A percentile compares a stretch with the other conserved stretches of the same genome.
Conservation (phyloP, 1,139 yeast species). For the Scheffersomyces stambukii region DNA sequence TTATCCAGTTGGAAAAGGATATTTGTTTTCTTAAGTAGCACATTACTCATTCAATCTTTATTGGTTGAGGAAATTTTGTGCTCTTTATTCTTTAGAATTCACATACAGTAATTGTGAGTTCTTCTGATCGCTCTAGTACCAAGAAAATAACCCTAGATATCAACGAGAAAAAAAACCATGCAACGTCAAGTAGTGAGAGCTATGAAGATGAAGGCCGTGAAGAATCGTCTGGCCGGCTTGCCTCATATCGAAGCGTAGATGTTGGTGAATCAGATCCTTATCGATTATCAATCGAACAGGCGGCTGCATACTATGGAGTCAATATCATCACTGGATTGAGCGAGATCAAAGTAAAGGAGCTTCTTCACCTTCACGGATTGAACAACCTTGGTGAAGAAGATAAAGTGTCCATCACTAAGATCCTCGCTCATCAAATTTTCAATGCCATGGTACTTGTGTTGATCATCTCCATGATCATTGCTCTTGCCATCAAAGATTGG, state of each 20-base stretch:
- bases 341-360: slow-evolving; percentile 25
- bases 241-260: neutral
- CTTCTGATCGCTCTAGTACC: no score
- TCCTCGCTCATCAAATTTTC: slow-evolving; percentile 65
- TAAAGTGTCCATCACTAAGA: slow-evolving; percentile 52
- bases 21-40: no score
- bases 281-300: slow-evolving; percentile 29
- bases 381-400: slow-evolving; percentile 62
- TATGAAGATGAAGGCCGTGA: slow-evolving; percentile 11
- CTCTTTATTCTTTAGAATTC: no score
- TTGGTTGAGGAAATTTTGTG: no score
- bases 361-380: slow-evolving; percentile 40
- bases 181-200: slow-evolving; percentile 7
- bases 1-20: no score
- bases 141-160: no score
- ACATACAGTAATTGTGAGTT: no score
- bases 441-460: slow-evolving; percentile 81
- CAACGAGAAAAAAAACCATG: neutral
- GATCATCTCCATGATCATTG: slow-evolving; percentile 69
- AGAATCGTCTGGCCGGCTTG: slow-evolving; percentile 5
- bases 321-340: slow-evolving; percentile 47
- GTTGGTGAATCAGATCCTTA: slow-evolving; percentile 18
- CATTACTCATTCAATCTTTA: no score
- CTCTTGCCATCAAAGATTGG: slow-evolving; percentile 74
- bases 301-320: slow-evolving; percentile 35